Base-by-base conservation (phyloP, 495 filamentous ascomycete genomes). In the Talaromyces liani region DNA sequence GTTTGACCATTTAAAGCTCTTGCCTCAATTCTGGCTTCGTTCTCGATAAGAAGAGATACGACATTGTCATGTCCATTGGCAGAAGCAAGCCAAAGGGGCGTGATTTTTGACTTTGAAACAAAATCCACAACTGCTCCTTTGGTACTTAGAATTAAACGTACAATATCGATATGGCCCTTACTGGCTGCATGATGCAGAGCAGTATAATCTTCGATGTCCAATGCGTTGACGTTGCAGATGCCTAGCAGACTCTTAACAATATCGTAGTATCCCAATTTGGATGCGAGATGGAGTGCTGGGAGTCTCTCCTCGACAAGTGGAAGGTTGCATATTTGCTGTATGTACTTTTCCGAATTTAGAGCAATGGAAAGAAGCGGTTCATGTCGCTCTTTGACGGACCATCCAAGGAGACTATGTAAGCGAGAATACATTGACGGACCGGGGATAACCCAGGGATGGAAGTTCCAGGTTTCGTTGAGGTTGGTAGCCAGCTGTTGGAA, bases 361-460 rank as follows among this genome's bases (percentile, higher is more conserved):
- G 36, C 67, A 60, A 68, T 60, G 4, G 31, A 25, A 2, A 71
- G 59, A 24, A 71, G 64, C 10, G 68, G 65, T 27, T 16, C 10
- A 64, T 70, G 68, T 31, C 57, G 58, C 39, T 70, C 66, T 16
- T 59, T 70, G 2, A 71, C 62, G 39, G 68, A 66, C 66, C 66
- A 71, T 55, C 68, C 66, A 39, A 72, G 65, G 10, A 72, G 65
- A n/a, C 60, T 61, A 66, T 71, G 69, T 14, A 71, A 20, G 22
- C 57, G 65, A 4, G 67, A 72, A 14, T 8, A 7, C 20, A 41
- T 18, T 61, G 67, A 72, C 6, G 63, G 62, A 3, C 70, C 68
- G 29, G 64, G 62, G 16, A 62, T 5, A 1, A 54, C 14, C 70
- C 66, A 71, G 41, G 68, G 70, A 57, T 71, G 65, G 34, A 72